phyloP scores from a whole-genome alignment of 306 rosid species.

The Rosa persica region DNA sequence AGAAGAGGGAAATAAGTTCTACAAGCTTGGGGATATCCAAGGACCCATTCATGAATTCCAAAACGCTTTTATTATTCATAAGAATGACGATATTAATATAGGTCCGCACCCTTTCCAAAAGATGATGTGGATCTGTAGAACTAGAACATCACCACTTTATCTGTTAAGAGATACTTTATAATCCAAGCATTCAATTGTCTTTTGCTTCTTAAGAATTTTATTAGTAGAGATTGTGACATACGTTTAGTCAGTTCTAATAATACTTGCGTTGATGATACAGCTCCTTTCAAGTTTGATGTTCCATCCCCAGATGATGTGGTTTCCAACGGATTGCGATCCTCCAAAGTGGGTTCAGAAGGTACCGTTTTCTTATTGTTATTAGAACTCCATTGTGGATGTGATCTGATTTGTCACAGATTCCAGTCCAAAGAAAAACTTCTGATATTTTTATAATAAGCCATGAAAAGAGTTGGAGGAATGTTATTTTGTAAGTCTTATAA shows the following conservation, averaged over 20 bases:
- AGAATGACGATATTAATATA: slow-evolving; percentile 52
- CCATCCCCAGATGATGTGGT: slow-evolving; percentile 97
- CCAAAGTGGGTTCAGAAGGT: slow-evolving; percentile 81
- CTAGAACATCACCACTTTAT: slow-evolving; percentile 32
- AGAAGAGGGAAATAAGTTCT: slow-evolving; percentile 55
- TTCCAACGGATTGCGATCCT: slow-evolving; percentile 57
- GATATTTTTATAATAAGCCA: not conserved
- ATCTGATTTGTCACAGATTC: slow-evolving; percentile 11
- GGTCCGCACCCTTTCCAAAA: slow-evolving; percentile 61
- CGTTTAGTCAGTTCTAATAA: slow-evolving; percentile 32
- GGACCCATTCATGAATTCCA: slow-evolving; percentile 64
- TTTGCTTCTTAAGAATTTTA: slow-evolving; percentile 11
- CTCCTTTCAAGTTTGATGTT: slow-evolving; percentile 79
- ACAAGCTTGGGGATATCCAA: slow-evolving; percentile 63
- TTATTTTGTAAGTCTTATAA: not conserved
- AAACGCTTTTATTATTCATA: slow-evolving; percentile 52
- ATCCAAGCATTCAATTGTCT: slow-evolving; percentile 14
- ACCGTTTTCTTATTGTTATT: slow-evolving; percentile 17
- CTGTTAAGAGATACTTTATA: slow-evolving; percentile 28
- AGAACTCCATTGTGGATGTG: slow-evolving; percentile 8
- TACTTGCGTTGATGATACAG: slow-evolving; percentile 44
- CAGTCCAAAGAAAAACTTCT: not conserved
- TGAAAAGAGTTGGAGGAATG: not conserved
- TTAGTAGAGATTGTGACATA: slow-evolving; percentile 3
- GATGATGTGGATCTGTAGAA: slow-evolving; percentile 41